Conservation (phyloP, 805 yeast species). For the Lipomyces mesembrius region DNA sequence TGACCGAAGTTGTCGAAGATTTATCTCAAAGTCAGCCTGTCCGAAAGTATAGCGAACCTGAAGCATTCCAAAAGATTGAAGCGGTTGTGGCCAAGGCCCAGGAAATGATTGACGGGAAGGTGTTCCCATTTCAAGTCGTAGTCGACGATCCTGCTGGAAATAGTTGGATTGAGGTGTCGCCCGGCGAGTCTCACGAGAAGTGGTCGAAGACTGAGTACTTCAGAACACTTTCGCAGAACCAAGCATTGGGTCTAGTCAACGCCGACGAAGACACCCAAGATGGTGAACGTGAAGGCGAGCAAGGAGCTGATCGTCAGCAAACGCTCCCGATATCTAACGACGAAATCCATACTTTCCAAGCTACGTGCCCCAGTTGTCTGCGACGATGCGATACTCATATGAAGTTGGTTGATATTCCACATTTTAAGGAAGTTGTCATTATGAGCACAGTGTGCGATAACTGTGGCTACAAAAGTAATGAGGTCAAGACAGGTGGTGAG, state of each 20-base stretch:
- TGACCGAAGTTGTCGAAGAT: constrained; percentile 82
- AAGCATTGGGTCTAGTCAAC: constrained; percentile 77
- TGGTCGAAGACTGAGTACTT: constrained; percentile 84
- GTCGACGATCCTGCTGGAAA: constrained; percentile 96
- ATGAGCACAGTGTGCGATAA: constrained; percentile 92
- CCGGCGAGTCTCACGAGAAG: constrained; percentile 85
- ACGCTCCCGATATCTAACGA: constrained; percentile 68
- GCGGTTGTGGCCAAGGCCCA: constrained; percentile 64
- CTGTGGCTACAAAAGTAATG: constrained; percentile 96
- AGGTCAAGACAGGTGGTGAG: constrained; percentile 98
- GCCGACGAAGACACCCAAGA: constrained; percentile 58
- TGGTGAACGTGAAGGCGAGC: constrained; percentile 5
- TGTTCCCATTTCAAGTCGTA: constrained; percentile 74
- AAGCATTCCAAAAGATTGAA: constrained; percentile 72
- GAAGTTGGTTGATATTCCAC: constrained; percentile 97
- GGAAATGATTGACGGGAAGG: constrained; percentile 66
- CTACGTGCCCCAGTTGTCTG: constrained; percentile 90
- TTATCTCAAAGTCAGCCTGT: constrained; percentile 78
- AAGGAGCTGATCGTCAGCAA: constrained; percentile 26
- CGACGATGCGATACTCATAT: constrained; percentile 87
- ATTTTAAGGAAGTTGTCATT: constrained; percentile 93
- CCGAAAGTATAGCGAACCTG: constrained; percentile 76
- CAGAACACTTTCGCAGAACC: constrained; percentile 88
- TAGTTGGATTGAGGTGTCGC: constrained; percentile 90
- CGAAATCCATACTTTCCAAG: constrained; percentile 91